These are phyloP conservation scores for Murraya paniculata DNA, from an alignment of 345 rosid genomes.

Conservation along the genomic window DNA sequence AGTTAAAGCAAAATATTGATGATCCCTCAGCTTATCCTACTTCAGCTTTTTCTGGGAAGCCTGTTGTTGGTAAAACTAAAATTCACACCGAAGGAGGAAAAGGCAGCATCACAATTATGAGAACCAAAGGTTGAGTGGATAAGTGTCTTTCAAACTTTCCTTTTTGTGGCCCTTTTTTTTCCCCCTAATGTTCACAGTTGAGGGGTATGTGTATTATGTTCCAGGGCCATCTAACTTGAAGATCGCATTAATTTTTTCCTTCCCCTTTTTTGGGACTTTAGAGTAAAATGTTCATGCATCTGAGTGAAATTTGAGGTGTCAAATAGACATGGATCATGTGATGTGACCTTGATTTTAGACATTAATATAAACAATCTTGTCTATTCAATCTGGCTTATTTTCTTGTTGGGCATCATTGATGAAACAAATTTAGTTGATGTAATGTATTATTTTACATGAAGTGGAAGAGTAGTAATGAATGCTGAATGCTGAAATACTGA, in stretches of 20 bases:
- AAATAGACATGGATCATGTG: constrained; percentile 16
- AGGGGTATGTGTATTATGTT: constrained; percentile 21
- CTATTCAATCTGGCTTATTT: constrained; percentile 5
- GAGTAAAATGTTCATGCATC: constrained; percentile 30
- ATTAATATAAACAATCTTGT: neutral
- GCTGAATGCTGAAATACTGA: too few relatives aligned
- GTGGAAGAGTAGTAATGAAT: neutral
- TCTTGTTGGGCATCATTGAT: neutral
- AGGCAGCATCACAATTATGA: constrained; percentile 97
- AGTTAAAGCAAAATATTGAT: constrained; percentile 46
- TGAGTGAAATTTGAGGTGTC: constrained; percentile 23
- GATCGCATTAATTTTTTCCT: constrained; percentile 2
- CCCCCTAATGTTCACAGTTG: constrained; percentile 19
- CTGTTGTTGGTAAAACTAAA: constrained; percentile 93
- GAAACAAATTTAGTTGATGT: neutral
- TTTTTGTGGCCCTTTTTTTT: constrained; percentile 22
- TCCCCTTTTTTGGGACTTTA: constrained; percentile 20
- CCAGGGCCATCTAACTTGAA: constrained; percentile 20
- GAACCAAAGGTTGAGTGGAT: constrained; percentile 74
- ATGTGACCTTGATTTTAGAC: constrained; percentile 14
- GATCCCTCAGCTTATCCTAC: constrained; percentile 67
- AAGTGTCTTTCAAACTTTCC: constrained; percentile 11
- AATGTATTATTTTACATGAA: neutral
- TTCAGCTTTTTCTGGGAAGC: constrained; percentile 98
- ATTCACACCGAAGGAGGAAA: constrained; percentile 98